Conservation (phyloP, 306 rosid species). For the Mucuna pruriens region DNA sequence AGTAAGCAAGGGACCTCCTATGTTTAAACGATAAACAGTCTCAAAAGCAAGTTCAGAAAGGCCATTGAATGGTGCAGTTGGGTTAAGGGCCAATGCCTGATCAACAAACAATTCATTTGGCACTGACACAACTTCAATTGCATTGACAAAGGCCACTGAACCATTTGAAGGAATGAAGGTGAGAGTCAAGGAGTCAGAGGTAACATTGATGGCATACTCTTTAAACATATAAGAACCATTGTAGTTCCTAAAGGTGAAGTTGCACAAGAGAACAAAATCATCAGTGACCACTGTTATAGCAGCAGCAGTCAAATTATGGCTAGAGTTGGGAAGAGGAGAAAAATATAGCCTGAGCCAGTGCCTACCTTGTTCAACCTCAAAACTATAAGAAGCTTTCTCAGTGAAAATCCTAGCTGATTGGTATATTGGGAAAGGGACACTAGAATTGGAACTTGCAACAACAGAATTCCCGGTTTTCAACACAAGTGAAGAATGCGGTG, state of each 20-base stretch:
- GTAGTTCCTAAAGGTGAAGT: conserved; percentile 70
- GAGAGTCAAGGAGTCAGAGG: conserved; percentile 64
- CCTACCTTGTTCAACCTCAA: conserved; percentile 64
- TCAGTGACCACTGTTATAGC: conserved; percentile 73
- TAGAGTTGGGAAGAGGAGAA: conserved; percentile 57
- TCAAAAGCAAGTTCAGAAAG: conserved; percentile 71
- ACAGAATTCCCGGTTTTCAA: conserved; percentile 59
- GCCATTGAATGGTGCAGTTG: conserved; percentile 65
- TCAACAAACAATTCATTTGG: conserved; percentile 76
- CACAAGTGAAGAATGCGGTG: conserved; percentile 60
- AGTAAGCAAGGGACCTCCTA: conserved; percentile 86
- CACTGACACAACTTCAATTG: conserved; percentile 89
- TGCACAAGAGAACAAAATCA: conserved; percentile 77
- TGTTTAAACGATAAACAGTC: conserved; percentile 82
- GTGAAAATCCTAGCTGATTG: conserved; percentile 80
- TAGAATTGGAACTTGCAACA: conserved; percentile 62
- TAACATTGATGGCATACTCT: conserved; percentile 83
- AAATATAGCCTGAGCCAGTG: conserved; percentile 93
- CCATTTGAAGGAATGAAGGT: conserved; percentile 75
- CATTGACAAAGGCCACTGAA: conserved; percentile 83
- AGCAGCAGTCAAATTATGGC: conserved; percentile 66
- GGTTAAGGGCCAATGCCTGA: conserved; percentile 75
- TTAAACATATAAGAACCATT: conserved; percentile 76
- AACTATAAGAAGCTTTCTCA: conserved; percentile 64
- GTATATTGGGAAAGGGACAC: conserved; percentile 68